A percentile compares a stretch with the other conserved stretches of the same genome.
Conservation (phyloP, 1,139 yeast genomes). For the Blastobotrys raffinosifermentans region DNA sequence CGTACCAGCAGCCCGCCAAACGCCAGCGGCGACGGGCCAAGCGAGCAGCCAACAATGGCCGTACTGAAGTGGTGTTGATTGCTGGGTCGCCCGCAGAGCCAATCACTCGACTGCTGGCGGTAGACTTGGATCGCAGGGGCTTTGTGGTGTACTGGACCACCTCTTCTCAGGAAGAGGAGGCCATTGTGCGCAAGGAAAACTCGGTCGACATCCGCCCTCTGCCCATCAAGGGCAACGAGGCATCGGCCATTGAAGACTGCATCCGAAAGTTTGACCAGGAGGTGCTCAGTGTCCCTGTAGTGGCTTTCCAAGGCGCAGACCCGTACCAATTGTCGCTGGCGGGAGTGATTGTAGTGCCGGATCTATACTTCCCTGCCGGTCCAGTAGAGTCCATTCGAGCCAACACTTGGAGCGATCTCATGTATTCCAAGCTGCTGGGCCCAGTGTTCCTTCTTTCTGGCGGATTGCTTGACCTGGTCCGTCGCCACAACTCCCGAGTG, state of each 20-base stretch:
- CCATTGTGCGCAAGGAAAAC: constrained; percentile 49
- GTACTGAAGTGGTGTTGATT: constrained; percentile 66
- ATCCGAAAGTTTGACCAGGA: constrained; percentile 39
- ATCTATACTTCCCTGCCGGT: constrained; percentile 59
- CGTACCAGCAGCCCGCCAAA: constrained; percentile 10
- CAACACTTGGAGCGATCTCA: constrained; percentile 46
- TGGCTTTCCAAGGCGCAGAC: constrained; percentile 46
- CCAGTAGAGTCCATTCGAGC: constrained; percentile 56
- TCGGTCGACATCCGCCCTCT: constrained; percentile 51
- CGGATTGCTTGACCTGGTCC: constrained; percentile 53
- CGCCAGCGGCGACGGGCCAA: constrained; percentile 48
- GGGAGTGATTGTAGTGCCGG: constrained; percentile 60
- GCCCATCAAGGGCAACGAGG: constrained; percentile 44
- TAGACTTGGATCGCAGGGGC: constrained; percentile 72
- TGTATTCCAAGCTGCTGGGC: constrained; percentile 43
- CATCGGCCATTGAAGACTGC: constrained; percentile 32
- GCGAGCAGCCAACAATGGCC: constrained; percentile 60
- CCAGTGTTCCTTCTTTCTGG: constrained; percentile 50
- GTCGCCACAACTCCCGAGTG: constrained; percentile 40
- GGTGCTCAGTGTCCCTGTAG: constrained; percentile 38
- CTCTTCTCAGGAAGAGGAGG: constrained; percentile 56
- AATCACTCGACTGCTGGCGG: constrained; percentile 59
- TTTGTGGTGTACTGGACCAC: constrained; percentile 75
- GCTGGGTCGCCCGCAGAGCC: constrained; percentile 79
- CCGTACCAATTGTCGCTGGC: constrained; percentile 49